Base-by-base conservation (phyloP, 371 early-diverging fungal species). In the Nematocida sp. region DNA sequence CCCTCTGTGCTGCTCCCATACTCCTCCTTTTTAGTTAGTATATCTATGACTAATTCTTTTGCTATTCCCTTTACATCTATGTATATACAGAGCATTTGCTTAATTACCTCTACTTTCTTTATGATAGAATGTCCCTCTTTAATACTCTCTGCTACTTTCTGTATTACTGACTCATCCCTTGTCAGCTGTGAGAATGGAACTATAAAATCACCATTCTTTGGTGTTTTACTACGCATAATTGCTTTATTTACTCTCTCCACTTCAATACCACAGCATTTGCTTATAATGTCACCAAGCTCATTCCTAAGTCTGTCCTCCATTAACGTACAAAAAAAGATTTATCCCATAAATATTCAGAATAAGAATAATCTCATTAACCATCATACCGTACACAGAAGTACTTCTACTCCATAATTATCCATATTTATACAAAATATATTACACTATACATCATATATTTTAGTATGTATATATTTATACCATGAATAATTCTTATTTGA, bases 1-100 rank as follows among this genome's bases (percentile, higher is more conserved):
- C 93, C 92, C 44, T 82, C 66, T 39, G 62, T 62, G 33, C 52
- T 69, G 25, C 23, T 66, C 40, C 86, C 87, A 78, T 83, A 86
- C 20, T 39, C 50, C 11, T 42, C 71, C 60, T 78, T 45, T 5
- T 20, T 64, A 0, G 5, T 13, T 0, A 78, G 61, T 47, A 78
- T 70, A 15, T 64, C 66, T 4, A 4, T 20, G 13, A 78, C n/a
- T 7, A 78, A 6, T 15, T 67, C 67, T 27, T 66, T 70, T 13
- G 70, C 6, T 4, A 78, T 42, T 7, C 33, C 60, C 67, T 57
- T 47, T 54, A 66, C 55, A 40, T 78, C 45, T 42, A 60, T 33
- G 45, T 27, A 78, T 15, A 78, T 57, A 27, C 42, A 78, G 4
- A 78, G 57, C 46, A 78, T 60, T 52, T 78, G 80, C 33, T 44